These are phyloP conservation scores for Picea sitchensis DNA, from an alignment of 75 land plant genomes.

Conservation along the genomic window DNA sequence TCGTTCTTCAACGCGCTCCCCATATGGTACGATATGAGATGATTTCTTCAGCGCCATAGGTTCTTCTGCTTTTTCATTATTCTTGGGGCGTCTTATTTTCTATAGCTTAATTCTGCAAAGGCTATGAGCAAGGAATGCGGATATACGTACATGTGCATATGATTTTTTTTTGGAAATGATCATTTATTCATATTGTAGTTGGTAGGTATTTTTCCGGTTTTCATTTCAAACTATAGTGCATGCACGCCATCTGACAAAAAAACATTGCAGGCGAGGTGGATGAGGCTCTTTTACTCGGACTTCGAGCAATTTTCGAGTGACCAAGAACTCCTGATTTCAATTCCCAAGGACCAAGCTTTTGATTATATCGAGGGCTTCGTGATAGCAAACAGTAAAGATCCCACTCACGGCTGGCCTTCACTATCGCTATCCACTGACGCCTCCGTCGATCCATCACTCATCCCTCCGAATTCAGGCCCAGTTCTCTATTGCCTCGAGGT, in stretches of 20 bases:
- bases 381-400: constrained; percentile 58
- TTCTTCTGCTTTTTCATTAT: too few species aligned
- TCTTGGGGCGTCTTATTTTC: too few species aligned
- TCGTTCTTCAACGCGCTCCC: constrained; percentile 45
- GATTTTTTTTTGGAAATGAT: too few species aligned
- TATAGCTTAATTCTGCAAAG: too few species aligned
- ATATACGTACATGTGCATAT: background rate
- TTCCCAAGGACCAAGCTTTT: constrained; percentile 28
- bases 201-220: too few species aligned
- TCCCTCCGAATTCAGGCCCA: constrained; percentile 60
- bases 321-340: constrained; percentile 52
- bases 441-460: constrained; percentile 28
- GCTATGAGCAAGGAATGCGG: too few species aligned
- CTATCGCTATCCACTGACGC: constrained; percentile 38
- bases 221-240: background rate
- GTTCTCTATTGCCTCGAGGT: constrained; percentile 82
- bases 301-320: constrained; percentile 61
- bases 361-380: constrained; percentile 92
- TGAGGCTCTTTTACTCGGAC: constrained; percentile 64
- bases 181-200: too few species aligned
- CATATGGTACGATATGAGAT: constrained; percentile 22
- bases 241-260: background rate
- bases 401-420: constrained; percentile 50
- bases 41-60: too few species aligned
- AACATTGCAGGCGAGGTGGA: constrained; percentile 62